Conservation (phyloP, 75 land plant genomes). For the Ceratopteris richardii region DNA sequence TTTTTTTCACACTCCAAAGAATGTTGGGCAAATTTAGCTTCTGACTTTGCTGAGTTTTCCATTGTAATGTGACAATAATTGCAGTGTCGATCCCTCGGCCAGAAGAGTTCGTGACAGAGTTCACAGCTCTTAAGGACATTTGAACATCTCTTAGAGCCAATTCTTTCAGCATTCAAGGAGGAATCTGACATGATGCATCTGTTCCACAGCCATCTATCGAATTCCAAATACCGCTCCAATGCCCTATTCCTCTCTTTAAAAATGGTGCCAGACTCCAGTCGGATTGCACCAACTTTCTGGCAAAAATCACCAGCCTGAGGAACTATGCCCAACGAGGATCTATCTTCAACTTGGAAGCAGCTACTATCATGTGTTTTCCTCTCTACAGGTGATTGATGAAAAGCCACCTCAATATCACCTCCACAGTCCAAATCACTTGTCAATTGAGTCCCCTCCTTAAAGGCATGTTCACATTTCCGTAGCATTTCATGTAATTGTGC, state of each 20-base stretch:
- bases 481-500: conserved; percentile 22
- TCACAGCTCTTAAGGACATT: conserved; percentile 19
- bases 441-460: conserved; percentile 12
- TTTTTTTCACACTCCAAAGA: conserved; percentile 23
- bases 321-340: no score
- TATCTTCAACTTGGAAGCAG: no score
- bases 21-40: conserved; percentile 12
- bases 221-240: conserved; percentile 18
- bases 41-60: conserved; percentile 10
- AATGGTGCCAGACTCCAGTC: conserved; percentile 8
- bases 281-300: conserved; percentile 20
- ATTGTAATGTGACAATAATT: conserved; percentile 23
- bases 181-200: conserved; percentile 12
- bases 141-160: conserved; percentile 19
- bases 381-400: neutral
- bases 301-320: conserved; percentile 5
- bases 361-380: conserved; percentile 1
- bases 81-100: conserved; percentile 28
- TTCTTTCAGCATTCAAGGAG: conserved; percentile 14
- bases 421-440: conserved; percentile 2
- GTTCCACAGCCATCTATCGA: conserved; percentile 33
- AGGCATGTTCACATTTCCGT: conserved; percentile 16
- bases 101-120: conserved; percentile 25
- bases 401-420: no score
- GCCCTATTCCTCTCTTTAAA: conserved; percentile 12